These are phyloP conservation scores for Lactuca saligna DNA, from an alignment of 129 eudicot genomes.

Conservation along the genomic window DNA sequence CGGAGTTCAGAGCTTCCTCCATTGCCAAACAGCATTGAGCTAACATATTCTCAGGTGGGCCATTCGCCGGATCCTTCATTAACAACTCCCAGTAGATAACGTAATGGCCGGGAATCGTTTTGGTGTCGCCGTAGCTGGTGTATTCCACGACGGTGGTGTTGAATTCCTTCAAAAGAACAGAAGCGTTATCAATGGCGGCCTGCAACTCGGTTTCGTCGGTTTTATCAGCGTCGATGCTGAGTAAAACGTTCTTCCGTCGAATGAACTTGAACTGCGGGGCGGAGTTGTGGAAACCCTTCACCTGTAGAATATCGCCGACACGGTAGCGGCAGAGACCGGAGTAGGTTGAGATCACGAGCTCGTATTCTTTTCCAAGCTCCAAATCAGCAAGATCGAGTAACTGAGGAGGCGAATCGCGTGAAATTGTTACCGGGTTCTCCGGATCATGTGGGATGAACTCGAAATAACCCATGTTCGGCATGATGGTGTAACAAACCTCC, in stretches of 20 bases:
- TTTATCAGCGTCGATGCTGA: slow-evolving; percentile 82
- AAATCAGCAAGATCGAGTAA: slow-evolving; percentile 70
- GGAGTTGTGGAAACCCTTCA: slow-evolving; percentile 69
- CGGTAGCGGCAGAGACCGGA: slow-evolving; percentile 84
- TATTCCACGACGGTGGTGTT: slow-evolving; percentile 66
- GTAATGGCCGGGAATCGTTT: slow-evolving; percentile 73
- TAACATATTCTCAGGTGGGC: slow-evolving; percentile 43
- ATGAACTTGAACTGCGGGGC: slow-evolving; percentile 84
- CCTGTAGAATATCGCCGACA: slow-evolving; percentile 79
- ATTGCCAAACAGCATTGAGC: slow-evolving; percentile 59
- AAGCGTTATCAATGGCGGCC: slow-evolving; percentile 61
- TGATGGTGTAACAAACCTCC: slow-evolving; percentile 72
- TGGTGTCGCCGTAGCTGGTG: slow-evolving; percentile 69
- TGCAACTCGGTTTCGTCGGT: slow-evolving; percentile 84
- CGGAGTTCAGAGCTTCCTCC: slow-evolving; percentile 85
- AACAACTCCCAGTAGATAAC: slow-evolving; percentile 76
- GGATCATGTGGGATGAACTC: slow-evolving; percentile 86
- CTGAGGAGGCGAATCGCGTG: slow-evolving; percentile 48
- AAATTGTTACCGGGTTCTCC: slow-evolving; percentile 22
- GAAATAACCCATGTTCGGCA: slow-evolving; percentile 91
- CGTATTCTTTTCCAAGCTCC: slow-evolving; percentile 83
- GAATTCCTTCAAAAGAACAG: slow-evolving; percentile 41
- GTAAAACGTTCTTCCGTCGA: slow-evolving; percentile 62
- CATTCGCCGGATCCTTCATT: slow-evolving; percentile 40
- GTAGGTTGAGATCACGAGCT: slow-evolving; percentile 75